A percentile compares a stretch with the other conserved stretches of the same genome.
These are phyloP conservation scores for Penicillium sp. DNA, from an alignment of 2,329 filamentous ascomycete genomes.

Conservation along the genomic window DNA sequence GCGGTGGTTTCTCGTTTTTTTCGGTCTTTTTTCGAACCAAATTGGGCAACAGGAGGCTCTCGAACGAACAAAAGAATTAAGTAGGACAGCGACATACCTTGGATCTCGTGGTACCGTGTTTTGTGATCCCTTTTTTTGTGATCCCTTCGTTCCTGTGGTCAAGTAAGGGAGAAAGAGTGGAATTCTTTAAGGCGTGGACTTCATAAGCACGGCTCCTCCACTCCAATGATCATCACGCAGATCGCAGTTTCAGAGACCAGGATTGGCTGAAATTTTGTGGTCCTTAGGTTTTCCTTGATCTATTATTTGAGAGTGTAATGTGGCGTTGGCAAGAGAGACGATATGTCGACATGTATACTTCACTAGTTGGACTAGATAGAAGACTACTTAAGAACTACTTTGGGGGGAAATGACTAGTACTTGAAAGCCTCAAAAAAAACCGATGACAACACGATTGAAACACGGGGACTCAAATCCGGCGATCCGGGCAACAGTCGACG, in stretches of 20 bases:
- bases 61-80: neutral
- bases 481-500: conserved; percentile 16
- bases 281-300: conserved; percentile 7
- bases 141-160: conserved; percentile 14
- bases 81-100: conserved; percentile 9
- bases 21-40: neutral
- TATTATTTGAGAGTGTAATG: conserved; percentile 12
- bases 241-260: conserved; percentile 13
- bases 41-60: conserved; percentile 4
- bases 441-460: conserved; percentile 28
- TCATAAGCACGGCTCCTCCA: conserved; percentile 23
- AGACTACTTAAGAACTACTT: no score
- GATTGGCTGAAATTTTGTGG: conserved; percentile 21
- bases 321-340: conserved; percentile 7
- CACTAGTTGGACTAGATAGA: neutral
- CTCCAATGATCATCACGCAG: conserved; percentile 26
- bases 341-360: neutral
- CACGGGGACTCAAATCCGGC: conserved; percentile 20
- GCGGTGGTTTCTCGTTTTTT: no score
- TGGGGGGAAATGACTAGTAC: neutral
- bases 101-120: conserved; percentile 7
- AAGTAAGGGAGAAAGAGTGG: conserved; percentile 24
- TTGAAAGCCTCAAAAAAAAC: neutral
- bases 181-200: conserved; percentile 24
- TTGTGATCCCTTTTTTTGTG: conserved; percentile 7